Evolutionary conservation across 2,329 filamentous ascomycete genomes (phyloP).

Genomic region (Sarocladium kiliense): DNA sequence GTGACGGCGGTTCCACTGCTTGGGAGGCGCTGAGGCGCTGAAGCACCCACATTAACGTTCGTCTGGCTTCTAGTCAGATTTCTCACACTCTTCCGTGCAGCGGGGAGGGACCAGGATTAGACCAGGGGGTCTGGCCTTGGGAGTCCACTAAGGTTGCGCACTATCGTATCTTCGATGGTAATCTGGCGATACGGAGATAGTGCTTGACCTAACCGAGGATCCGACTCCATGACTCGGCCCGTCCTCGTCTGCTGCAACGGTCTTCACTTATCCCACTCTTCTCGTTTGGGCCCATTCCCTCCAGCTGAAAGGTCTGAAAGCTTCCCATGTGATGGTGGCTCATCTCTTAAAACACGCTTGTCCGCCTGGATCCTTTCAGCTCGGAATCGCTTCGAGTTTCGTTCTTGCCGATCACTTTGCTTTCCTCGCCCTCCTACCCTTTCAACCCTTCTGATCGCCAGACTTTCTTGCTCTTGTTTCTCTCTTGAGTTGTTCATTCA

Average conservation of each 20-base stretch:
- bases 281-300: neutral
- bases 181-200: neutral
- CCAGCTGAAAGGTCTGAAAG: neutral
- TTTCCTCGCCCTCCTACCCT: neutral
- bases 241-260: neutral
- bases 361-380: neutral
- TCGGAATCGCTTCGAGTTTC: neutral
- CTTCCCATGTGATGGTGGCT: neutral
- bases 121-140: neutral
- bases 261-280: neutral
- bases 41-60: neutral
- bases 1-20: conserved; percentile 1
- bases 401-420: neutral
- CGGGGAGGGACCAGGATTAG: neutral
- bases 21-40: neutral
- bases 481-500: conserved; percentile 4
- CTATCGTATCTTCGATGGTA: neutral
- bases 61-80: conserved; percentile 2
- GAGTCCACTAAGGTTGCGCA: neutral
- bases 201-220: neutral
- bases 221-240: conserved; percentile 6
- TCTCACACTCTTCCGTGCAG: conserved; percentile 1
- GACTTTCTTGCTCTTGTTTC: neutral
- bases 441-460: neutral
- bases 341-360: neutral